Conservation (phyloP, 495 filamentous ascomycete genomes). For the Gamarada debralockiae region DNA sequence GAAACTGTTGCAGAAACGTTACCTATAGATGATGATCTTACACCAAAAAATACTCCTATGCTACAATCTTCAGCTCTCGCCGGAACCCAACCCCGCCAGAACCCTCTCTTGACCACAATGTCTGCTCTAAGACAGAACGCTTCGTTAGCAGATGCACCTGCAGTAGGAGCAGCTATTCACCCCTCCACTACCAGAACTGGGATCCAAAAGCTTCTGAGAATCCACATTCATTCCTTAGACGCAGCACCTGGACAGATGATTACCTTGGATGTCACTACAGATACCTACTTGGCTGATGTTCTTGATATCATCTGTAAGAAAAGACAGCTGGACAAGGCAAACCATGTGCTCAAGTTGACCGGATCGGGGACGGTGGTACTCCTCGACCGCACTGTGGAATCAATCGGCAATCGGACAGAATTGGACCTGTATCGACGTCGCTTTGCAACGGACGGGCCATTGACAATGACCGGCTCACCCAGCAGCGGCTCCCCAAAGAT, state of each 20-base stretch:
- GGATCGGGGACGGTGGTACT: constrained; percentile 77
- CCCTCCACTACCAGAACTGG: constrained; percentile 67
- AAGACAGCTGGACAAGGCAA: constrained; percentile 83
- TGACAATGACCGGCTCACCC: constrained; percentile 73
- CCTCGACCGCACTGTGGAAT: constrained; percentile 84
- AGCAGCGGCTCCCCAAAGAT: constrained; percentile 74
- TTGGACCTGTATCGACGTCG: constrained; percentile 85
- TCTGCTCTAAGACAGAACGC: constrained; percentile 50
- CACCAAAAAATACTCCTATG: constrained; percentile 39
- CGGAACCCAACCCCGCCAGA: constrained; percentile 22
- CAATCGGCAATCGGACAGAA: constrained; percentile 76
- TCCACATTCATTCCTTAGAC: constrained; percentile 76
- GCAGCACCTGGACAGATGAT: constrained; percentile 55
- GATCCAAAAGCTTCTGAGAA: constrained; percentile 75
- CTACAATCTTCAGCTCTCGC: constrained; percentile 33
- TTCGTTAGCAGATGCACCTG: constrained; percentile 60
- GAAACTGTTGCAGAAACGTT: constrained; percentile 43
- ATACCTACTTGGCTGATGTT: constrained; percentile 92
- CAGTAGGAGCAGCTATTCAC: constrained; percentile 37
- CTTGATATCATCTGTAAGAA: constrained; percentile 87
- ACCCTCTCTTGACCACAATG: constrained; percentile 54
- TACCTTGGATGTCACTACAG: constrained; percentile 80
- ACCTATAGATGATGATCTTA: constrained; percentile 30
- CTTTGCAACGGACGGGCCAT: constrained; percentile 74
- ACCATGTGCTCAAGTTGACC: constrained; percentile 83